Base-by-base conservation (phyloP, 140 eudicot genomes). In the Oenanthe javanica region DNA sequence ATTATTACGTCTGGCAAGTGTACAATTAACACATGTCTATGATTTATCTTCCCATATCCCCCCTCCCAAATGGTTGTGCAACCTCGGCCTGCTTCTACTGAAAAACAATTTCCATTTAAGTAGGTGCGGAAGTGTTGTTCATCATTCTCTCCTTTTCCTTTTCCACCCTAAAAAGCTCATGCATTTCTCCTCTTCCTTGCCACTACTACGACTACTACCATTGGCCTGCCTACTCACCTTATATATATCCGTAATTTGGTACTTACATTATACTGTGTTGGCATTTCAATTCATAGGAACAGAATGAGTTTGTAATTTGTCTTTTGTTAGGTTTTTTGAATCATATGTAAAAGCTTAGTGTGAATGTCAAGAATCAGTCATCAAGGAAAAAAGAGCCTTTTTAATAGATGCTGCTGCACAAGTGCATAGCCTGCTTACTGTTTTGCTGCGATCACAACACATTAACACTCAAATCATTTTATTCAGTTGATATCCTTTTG, bases 91-190 rank as follows among this genome's bases (percentile, higher is more conserved):
- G 83, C 87, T 85, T 83, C 82, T 11, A 75, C 67, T 61, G 79
- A 79, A 77, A 74, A 78, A 80, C n/a, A 47, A 74, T 38, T 52
- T 77, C 75, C 63, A 76, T 71, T 73, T 47, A 14, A 31, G 36
- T 84, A 76, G 85, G 89, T 79, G 80, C 86, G 27, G 86, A 88
- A 83, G 91, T 81, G 91, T 88, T 88, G 91, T 87, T 31, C 85
- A 78, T 72, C 67, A 52, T 51, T 70, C 59, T 49, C 57, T 43
- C 38, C 57, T 31, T 40, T 19, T n/a, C 61, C 6, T n/a, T 47
- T 36, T 4, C 74, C 4, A 51, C 9, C 66, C 66, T 48, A 16
- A 36, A 73, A 80, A 31, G 74, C 23, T 70, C 70, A 19, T 52
- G 9, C 36, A 19, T 71, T 38, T 38, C 76, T 75, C 64, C 59